Evolutionary conservation across 2,329 filamentous ascomycete species (phyloP), one percentile per base, ranked within the genome.

Genomic region (Apiospora malaysiana): DNA sequence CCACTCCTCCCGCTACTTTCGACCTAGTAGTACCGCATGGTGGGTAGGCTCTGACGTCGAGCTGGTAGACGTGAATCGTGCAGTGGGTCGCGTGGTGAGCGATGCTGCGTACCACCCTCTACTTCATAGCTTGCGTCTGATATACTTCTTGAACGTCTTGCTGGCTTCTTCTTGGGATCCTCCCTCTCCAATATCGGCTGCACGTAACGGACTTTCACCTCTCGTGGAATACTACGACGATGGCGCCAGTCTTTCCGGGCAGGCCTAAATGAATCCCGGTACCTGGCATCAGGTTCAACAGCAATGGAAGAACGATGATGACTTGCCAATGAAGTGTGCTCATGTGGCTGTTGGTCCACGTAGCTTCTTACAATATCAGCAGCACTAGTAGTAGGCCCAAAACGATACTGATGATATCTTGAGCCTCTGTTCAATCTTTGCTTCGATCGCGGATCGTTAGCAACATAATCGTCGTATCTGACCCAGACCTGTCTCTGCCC

Each of bases 1-100:
- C 65, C 47, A 46, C 68, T 12, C 12, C 23, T 46, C 40, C 70
- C 66, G 23, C 65, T 47, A 42, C 42, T 68, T n/a, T n/a, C 37
- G 23, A 23, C 45, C 1, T 37, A 70, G 56, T 69, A 70, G 23
- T 32, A 32, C 32, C 37, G 56, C 37, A 74, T 21, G 18, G 69
- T 70, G 63, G 75, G 74, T 51, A 75, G 71, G 51, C 74, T 75
- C 40, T 51, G 69, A 10, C 70, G 68, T 37, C 40, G 69, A 9
- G 23, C 56, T 25, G 8, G 72, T 43, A 56, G 14, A 27, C 40
- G 66, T 67, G 40, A 67, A 18, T 37, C 14, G 16, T 18, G 40
- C 16, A 21, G 40, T 25, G 25, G 16, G 21, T 23, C 42, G 68
- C 10, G 9, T 32, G 25, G n/a, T 6, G 65, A 25, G 69, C 23